A percentile compares a stretch with the other conserved stretches of the same genome.
These are phyloP conservation scores for Geotrichum australiense DNA, from an alignment of 1,139 yeast genomes.

Conservation along the genomic window DNA sequence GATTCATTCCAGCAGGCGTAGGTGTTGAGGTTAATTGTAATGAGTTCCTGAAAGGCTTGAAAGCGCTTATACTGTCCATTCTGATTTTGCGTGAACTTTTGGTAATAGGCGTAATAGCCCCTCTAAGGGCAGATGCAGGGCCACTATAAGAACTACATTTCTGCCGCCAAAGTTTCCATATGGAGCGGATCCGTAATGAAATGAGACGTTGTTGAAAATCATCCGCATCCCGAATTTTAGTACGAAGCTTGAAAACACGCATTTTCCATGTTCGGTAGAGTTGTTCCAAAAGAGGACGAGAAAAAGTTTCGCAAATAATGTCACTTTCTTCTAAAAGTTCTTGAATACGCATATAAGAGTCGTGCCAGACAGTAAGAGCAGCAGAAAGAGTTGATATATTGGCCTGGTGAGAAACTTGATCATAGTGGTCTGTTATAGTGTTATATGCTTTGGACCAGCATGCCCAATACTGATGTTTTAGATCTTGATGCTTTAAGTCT, in stretches of 20 bases:
- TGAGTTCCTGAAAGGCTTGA: too few species aligned
- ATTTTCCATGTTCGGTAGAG: slow-evolving; percentile 25
- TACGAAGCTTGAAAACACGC: slow-evolving; percentile 22
- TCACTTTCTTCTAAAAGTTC: neutral
- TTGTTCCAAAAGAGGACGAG: slow-evolving; percentile 15
- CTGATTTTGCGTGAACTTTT: too few species aligned
- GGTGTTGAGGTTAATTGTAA: too few species aligned
- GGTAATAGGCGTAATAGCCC: too few species aligned
- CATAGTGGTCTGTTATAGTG: neutral
- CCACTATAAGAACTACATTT: neutral
- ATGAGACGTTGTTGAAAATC: slow-evolving; percentile 21
- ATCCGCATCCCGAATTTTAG: slow-evolving; percentile 24
- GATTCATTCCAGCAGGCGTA: too few species aligned
- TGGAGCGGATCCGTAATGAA: slow-evolving; percentile 19
- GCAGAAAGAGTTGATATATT: neutral
- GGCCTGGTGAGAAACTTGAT: neutral
- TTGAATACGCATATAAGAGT: slow-evolving; percentile 1
- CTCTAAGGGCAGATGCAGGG: too few species aligned
- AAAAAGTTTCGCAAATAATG: neutral
- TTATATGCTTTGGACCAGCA: slow-evolving; percentile 1
- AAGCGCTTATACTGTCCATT: too few species aligned
- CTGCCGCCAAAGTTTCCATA: slow-evolving; percentile 24
- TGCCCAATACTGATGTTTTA: slow-evolving; percentile 5
- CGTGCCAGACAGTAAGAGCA: slow-evolving; percentile 4
- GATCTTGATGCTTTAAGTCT: neutral